These are phyloP conservation scores for Ganoderma boninense DNA, from an alignment of 1,284 basidiomycete genomes.

Conservation along the genomic window DNA sequence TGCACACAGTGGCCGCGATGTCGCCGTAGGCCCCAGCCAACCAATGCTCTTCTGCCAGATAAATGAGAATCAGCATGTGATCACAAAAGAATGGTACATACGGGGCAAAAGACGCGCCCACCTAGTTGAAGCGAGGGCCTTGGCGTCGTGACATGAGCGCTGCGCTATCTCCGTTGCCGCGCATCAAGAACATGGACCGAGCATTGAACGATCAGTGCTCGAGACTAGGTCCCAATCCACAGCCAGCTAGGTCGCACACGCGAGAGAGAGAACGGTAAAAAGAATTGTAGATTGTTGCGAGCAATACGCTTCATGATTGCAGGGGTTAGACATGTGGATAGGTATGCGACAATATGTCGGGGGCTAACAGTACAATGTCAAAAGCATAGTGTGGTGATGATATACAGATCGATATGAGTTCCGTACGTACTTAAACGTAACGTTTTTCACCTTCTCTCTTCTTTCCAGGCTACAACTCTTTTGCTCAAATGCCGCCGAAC, in stretches of 20 bases:
- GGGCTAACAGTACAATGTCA: neutral
- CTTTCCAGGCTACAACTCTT: too few relatives aligned
- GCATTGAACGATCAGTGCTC: too few relatives aligned
- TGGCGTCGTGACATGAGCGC: too few relatives aligned
- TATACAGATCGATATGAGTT: neutral
- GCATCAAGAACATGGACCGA: too few relatives aligned
- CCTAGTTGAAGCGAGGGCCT: too few relatives aligned
- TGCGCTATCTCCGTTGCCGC: too few relatives aligned
- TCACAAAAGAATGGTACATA: too few relatives aligned
- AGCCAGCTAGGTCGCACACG: too few relatives aligned
- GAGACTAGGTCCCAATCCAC: neutral
- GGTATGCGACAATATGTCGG: neutral
- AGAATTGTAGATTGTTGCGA: neutral
- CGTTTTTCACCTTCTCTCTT: neutral
- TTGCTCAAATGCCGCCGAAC: slow-evolving; percentile 57
- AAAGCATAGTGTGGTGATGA: neutral
- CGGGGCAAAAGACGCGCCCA: too few relatives aligned
- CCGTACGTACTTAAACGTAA: neutral
- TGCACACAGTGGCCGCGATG: too few relatives aligned
- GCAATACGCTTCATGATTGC: neutral
- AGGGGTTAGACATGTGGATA: neutral
- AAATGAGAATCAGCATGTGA: neutral
- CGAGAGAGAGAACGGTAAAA: neutral
- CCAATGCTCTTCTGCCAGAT: neutral
- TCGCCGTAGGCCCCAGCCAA: too few relatives aligned